These are phyloP conservation scores for Colletotrichum viniferum DNA, from an alignment of 2,329 filamentous ascomycete genomes.

Conservation along the genomic window DNA sequence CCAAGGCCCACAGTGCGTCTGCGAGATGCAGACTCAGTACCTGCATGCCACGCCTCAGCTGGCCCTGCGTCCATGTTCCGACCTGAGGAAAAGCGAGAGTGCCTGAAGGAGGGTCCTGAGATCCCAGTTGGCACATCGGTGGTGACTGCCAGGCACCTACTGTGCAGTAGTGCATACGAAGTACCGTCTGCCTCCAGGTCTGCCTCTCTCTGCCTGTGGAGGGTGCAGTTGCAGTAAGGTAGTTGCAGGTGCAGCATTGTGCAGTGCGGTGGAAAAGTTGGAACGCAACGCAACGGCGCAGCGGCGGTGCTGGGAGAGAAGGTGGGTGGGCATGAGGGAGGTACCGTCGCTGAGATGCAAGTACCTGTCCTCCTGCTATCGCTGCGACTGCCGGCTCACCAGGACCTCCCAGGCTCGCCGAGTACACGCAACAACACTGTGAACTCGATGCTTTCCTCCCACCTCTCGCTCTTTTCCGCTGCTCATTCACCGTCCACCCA, in stretches of 20 bases:
- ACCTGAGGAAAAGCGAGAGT: background rate
- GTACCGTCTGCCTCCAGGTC: background rate
- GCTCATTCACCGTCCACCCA: background rate
- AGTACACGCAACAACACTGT: constrained; percentile 1
- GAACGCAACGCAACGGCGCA: background rate
- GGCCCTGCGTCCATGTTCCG: constrained; percentile 14
- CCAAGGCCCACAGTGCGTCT: constrained; percentile 6
- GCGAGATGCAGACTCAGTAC: constrained; percentile 7
- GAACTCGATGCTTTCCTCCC: background rate
- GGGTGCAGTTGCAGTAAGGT: background rate
- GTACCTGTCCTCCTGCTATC: background rate
- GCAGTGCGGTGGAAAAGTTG: background rate
- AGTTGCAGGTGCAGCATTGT: background rate
- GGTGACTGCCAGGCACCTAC: background rate
- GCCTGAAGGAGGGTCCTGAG: background rate
- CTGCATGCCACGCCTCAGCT: constrained; percentile 21
- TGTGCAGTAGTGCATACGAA: background rate
- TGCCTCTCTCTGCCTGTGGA: background rate
- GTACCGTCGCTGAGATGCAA: background rate
- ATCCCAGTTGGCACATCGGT: background rate
- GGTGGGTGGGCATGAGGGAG: background rate
- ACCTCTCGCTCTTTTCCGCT: background rate
- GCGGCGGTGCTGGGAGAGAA: background rate
- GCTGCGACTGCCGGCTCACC: background rate
- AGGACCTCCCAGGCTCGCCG: background rate